Conservation (phyloP, 768 basidiomycete genomes). For the Pisolithus albus region DNA sequence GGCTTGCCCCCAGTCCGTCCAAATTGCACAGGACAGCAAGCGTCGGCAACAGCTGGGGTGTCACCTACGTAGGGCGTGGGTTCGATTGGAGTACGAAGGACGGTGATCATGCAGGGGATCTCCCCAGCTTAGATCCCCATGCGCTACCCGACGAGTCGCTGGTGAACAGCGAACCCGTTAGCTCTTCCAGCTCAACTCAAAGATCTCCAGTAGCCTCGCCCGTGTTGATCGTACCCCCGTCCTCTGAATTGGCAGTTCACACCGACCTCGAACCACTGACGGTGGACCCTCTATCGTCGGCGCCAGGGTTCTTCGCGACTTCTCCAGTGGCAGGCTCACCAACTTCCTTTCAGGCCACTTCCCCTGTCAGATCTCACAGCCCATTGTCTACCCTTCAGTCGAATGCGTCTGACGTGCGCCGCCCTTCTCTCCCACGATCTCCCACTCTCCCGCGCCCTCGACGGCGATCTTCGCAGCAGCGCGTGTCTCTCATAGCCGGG, state of each 20-base stretch:
- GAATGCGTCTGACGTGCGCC: conserved; percentile 15
- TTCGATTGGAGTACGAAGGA: conserved; percentile 61
- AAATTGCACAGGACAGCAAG: conserved; percentile 57
- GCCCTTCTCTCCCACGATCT: conserved; percentile 36
- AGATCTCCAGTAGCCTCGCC: conserved; percentile 12
- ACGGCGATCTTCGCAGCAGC: conserved; percentile 75
- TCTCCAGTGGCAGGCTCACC: conserved; percentile 24
- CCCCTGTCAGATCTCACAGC: conserved; percentile 18
- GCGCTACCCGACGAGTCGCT: conserved; percentile 10
- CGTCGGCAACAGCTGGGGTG: conserved; percentile 75
- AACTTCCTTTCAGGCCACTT: conserved; percentile 29
- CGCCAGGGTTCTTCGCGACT: conserved; percentile 25
- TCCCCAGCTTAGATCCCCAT: conserved; percentile 7
- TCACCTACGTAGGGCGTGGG: conserved; percentile 78
- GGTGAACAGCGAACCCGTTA: conserved; percentile 5
- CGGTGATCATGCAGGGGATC: conserved; percentile 19
- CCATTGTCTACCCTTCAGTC: conserved; percentile 17
- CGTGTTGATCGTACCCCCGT: conserved; percentile 20
- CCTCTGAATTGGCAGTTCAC: conserved; percentile 13
- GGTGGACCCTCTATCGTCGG: conserved; percentile 22
- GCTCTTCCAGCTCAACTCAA: conserved; percentile 5
- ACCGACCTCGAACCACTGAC: conserved; percentile 21
- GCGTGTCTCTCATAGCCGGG: conserved; percentile 78
- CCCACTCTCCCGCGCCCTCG: conserved; percentile 59
- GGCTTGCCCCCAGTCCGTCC: conserved; percentile 47